Conservation (phyloP, 1,284 basidiomycete species). For the Naganishia sp. region DNA sequence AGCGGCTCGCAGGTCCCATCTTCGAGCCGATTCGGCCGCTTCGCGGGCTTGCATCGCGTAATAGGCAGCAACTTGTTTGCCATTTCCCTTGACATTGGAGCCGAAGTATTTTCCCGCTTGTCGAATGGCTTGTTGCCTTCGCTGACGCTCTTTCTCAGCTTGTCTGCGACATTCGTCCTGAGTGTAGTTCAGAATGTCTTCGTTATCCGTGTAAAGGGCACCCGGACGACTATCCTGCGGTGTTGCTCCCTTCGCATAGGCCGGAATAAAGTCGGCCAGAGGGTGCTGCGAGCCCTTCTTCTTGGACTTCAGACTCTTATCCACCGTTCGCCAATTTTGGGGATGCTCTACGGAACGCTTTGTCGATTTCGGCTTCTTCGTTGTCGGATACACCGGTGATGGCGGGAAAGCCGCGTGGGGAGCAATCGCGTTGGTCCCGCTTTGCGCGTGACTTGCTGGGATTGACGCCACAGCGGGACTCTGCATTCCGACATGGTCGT, state of each 20-base stretch:
- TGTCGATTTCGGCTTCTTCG: constrained; percentile 9
- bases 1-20: constrained; percentile 49
- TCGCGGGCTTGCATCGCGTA: constrained; percentile 48
- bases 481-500: not conserved
- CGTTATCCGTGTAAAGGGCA: constrained; percentile 30
- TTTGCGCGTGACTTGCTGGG: too few relatives aligned
- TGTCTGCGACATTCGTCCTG: constrained; percentile 42
- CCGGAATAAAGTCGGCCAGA: constrained; percentile 42
- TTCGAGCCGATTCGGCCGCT: constrained; percentile 39
- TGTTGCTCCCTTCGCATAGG: constrained; percentile 39
- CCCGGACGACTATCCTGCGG: constrained; percentile 38
- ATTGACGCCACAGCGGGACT: not conserved
- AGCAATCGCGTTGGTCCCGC: not conserved
- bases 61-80: constrained; percentile 43
- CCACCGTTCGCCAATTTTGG: constrained; percentile 47
- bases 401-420: constrained; percentile 1
- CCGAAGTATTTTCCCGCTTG: constrained; percentile 44
- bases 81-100: constrained; percentile 34
- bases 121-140: constrained; percentile 44
- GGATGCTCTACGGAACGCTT: constrained; percentile 35
- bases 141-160: constrained; percentile 39
- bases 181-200: constrained; percentile 31
- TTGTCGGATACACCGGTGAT: constrained; percentile 3
- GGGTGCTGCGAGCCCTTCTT: constrained; percentile 35
- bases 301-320: constrained; percentile 32